phyloP scores from a whole-genome alignment of 805 yeast species.

The Saturnispora kantuleensis region DNA sequence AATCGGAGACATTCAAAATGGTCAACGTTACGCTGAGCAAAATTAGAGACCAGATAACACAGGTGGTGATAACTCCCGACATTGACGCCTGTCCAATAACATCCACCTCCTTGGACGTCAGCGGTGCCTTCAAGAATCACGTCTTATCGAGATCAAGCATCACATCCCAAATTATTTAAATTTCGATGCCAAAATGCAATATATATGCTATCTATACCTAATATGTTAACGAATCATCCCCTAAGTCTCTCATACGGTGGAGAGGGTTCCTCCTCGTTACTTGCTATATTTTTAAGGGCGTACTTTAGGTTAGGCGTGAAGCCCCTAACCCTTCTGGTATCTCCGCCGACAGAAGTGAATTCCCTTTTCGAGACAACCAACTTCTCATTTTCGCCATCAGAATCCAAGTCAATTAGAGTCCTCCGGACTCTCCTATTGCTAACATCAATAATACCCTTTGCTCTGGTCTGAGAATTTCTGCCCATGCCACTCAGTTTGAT shows the following conservation, averaged over 20 bases:
- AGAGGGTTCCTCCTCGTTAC: slow-evolving; percentile 1
- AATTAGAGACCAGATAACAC: slow-evolving; percentile 9
- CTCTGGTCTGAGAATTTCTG: too few species aligned
- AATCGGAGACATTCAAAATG: slow-evolving; percentile 13
- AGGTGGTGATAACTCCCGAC: slow-evolving; percentile 10
- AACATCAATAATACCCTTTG: too few species aligned
- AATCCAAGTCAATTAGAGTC: neutral
- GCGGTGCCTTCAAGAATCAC: slow-evolving; percentile 3
- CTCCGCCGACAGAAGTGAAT: too few species aligned
- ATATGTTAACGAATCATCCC: too few species aligned
- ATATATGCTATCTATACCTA: neutral
- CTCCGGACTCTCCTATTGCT: too few species aligned
- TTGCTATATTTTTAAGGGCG: neutral
- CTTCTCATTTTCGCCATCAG: neutral
- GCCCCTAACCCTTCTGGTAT: too few species aligned
- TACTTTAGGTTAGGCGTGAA: too few species aligned
- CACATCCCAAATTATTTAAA: slow-evolving; percentile 8
- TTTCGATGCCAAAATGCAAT: neutral
- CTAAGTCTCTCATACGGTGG: neutral
- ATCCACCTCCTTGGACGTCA: neutral
- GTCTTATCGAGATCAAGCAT: slow-evolving; percentile 11
- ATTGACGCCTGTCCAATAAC: slow-evolving; percentile 12
- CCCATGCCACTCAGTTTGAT: too few species aligned
- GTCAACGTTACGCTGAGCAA: slow-evolving; percentile 10
- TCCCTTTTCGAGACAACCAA: too few species aligned